phyloP scores from a whole-genome alignment of 768 basidiomycete species.

The Russula abietina region DNA sequence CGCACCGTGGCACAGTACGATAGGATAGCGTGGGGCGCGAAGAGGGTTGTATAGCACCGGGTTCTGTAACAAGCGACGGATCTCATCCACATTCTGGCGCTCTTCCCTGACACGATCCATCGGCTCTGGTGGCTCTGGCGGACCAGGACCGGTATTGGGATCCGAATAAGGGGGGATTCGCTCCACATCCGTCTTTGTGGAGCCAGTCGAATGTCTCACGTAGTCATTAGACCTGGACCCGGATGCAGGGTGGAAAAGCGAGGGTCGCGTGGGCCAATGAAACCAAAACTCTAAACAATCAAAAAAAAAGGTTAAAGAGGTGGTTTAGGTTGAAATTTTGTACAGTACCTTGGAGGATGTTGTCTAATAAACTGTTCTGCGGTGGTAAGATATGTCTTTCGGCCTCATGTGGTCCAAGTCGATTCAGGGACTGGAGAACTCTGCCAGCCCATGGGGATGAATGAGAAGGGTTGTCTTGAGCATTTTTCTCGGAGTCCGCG shows the following conservation, averaged over 20 bases:
- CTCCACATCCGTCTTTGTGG: background rate
- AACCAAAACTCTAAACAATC: constrained; percentile 12
- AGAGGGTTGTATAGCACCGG: constrained; percentile 75
- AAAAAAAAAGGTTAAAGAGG: background rate
- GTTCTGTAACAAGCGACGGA: constrained; percentile 67
- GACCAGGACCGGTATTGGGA: background rate
- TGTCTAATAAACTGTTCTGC: constrained; percentile 4
- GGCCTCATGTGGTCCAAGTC: background rate
- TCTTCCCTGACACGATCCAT: background rate
- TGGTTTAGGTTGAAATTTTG: background rate
- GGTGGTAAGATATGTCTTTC: background rate
- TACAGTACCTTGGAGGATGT: constrained; percentile 10
- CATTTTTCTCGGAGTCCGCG: constrained; percentile 9
- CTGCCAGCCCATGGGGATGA: background rate
- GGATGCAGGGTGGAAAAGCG: constrained; percentile 2
- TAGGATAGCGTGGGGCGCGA: constrained; percentile 76
- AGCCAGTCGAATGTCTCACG: background rate
- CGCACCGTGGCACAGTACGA: constrained; percentile 92
- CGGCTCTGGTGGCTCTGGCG: background rate
- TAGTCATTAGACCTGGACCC: background rate
- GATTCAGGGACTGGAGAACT: background rate
- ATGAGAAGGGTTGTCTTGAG: background rate
- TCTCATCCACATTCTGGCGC: constrained; percentile 37
- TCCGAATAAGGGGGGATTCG: background rate
- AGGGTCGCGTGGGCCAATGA: constrained; percentile 14